These are phyloP conservation scores for Biscogniauxia marginata DNA, from an alignment of 2,329 filamentous ascomycete genomes.

Conservation along the genomic window DNA sequence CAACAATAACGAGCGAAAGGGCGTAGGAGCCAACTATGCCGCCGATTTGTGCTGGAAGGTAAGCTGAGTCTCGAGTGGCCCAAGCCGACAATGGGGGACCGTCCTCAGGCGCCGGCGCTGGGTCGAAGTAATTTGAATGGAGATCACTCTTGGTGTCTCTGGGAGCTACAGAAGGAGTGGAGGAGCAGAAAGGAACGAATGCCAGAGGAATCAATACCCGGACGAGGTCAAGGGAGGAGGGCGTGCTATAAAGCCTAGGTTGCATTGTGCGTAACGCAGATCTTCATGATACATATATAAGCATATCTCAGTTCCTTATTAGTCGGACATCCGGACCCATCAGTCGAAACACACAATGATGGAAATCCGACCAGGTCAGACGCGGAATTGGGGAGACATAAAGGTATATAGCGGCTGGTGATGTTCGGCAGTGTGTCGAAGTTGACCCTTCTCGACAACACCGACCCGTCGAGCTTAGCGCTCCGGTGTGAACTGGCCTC, in stretches of 20 bases:
- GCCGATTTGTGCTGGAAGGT: constrained; percentile 78
- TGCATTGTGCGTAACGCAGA: constrained; percentile 35
- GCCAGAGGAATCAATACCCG: constrained; percentile 25
- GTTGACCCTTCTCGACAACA: constrained; percentile 30
- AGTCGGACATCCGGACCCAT: constrained; percentile 43
- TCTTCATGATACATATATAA: constrained; percentile 27
- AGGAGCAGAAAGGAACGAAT: constrained; percentile 29
- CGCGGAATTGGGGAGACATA: constrained; percentile 42
- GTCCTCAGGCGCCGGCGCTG: constrained; percentile 59
- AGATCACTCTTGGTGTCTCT: constrained; percentile 17
- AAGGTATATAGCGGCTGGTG: constrained; percentile 60
- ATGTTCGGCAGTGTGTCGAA: constrained; percentile 44
- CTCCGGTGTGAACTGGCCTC: constrained; percentile 40
- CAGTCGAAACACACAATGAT: constrained; percentile 52
- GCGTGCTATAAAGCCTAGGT: constrained; percentile 32
- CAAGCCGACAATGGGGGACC: constrained; percentile 58
- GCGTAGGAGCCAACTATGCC: constrained; percentile 84
- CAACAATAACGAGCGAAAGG: constrained; percentile 70
- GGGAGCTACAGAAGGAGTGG: constrained; percentile 19
- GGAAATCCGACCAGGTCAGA: constrained; percentile 45
- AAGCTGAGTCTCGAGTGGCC: constrained; percentile 58
- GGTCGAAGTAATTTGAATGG: constrained; percentile 44
- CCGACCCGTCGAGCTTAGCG: constrained; percentile 37
- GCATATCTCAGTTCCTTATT: constrained; percentile 25
- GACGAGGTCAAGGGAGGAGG: constrained; percentile 26